These are phyloP conservation scores for Saprolegnia diclina DNA, from an alignment of 352 stramenopile species.

Conservation along the genomic window DNA sequence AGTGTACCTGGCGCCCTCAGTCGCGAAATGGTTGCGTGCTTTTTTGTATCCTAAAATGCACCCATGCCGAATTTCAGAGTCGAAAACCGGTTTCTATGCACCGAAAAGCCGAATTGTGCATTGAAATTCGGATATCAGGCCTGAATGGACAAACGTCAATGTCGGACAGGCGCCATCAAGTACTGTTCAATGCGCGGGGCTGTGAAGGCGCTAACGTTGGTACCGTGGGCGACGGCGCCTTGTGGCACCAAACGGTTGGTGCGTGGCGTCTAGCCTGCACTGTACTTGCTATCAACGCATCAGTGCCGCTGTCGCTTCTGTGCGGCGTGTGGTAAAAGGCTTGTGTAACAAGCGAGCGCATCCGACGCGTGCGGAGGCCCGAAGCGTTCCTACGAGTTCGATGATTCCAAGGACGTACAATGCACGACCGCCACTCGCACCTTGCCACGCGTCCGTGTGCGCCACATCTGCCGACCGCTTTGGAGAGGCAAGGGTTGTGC, in stretches of 20 bases:
- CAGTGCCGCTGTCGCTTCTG: not conserved
- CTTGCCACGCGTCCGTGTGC: not conserved
- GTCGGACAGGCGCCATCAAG: not conserved
- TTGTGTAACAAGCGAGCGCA: not conserved
- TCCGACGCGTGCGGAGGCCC: too few species aligned
- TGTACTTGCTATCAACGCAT: not conserved
- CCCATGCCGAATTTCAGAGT: not conserved
- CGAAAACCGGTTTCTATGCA: not conserved
- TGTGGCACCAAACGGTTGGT: too few species aligned
- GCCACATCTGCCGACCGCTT: not conserved
- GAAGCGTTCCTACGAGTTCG: too few species aligned
- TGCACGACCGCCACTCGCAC: too few species aligned
- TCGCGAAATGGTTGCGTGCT: not conserved
- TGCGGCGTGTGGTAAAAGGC: not conserved
- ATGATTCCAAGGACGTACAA: too few species aligned
- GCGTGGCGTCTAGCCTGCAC: too few species aligned
- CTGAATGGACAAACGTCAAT: too few species aligned
- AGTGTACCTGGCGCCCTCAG: not conserved
- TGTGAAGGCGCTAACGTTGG: not conserved
- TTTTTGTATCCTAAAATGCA: not conserved
- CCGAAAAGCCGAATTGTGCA: too few species aligned
- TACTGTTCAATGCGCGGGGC: not conserved
- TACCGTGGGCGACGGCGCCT: too few species aligned
- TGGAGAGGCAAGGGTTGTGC: not conserved
- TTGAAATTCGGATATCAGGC: too few species aligned